phyloP scores from a whole-genome alignment of 2,329 filamentous ascomycete species.

The Fusarium papillatum region DNA sequence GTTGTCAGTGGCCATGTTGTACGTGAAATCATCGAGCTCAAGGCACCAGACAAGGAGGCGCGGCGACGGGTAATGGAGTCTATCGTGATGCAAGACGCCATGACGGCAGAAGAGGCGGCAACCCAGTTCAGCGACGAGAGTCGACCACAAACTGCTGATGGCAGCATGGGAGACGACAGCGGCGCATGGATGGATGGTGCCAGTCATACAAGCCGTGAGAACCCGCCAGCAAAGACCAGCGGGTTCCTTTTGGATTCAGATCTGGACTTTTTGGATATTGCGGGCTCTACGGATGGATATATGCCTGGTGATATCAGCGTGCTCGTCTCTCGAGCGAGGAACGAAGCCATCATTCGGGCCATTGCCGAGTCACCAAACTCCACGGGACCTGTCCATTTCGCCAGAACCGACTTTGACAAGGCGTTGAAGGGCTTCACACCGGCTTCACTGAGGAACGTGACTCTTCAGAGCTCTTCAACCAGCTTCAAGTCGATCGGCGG shows the following conservation, averaged over 20 bases:
- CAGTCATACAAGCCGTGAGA: constrained; percentile 65
- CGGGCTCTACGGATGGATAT: constrained; percentile 95
- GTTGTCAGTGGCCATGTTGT: constrained; percentile 94
- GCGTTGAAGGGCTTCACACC: constrained; percentile 95
- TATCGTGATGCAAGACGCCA: constrained; percentile 72
- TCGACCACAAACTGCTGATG: constrained; percentile 69
- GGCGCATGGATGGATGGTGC: constrained; percentile 84
- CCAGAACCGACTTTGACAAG: constrained; percentile 82
- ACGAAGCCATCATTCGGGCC: constrained; percentile 91
- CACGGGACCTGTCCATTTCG: constrained; percentile 71
- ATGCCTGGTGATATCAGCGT: constrained; percentile 96
- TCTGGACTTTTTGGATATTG: constrained; percentile 92
- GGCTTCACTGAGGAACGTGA: constrained; percentile 93
- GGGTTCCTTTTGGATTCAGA: constrained; percentile 82
- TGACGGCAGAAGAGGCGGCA: constrained; percentile 53
- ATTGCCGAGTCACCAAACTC: constrained; percentile 69
- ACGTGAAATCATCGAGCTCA: constrained; percentile 89
- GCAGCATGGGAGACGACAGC: constrained; percentile 64
- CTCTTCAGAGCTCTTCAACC: constrained; percentile 91
- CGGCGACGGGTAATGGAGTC: constrained; percentile 87
- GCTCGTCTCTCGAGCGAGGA: constrained; percentile 88
- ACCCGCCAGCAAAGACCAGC: constrained; percentile 54
- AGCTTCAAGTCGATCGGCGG: constrained; percentile 95
- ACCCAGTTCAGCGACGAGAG: constrained; percentile 60
- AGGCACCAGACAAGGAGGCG: constrained; percentile 93